Evolutionary conservation across 2,329 filamentous ascomycete species (phyloP).

Genomic region (Fusarium sp.): DNA sequence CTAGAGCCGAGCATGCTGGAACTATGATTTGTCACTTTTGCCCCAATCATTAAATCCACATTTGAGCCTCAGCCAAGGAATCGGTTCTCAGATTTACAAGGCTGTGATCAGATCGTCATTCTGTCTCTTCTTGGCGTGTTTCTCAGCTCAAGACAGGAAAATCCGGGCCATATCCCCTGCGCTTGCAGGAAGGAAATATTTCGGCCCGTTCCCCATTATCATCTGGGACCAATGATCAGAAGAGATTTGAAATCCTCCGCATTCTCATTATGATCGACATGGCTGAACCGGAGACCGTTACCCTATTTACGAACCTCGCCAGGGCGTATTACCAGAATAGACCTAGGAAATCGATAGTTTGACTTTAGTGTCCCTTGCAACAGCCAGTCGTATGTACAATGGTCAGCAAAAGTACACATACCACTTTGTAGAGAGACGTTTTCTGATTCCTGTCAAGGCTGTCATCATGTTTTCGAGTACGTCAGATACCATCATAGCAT

Average conservation of each 20-base stretch:
- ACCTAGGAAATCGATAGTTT: slow-evolving; percentile 17
- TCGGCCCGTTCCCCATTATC: neutral
- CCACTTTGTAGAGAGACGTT: neutral
- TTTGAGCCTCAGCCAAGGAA: neutral
- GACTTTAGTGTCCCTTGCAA: neutral
- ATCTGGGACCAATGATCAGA: neutral
- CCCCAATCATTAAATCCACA: neutral
- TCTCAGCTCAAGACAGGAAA: neutral
- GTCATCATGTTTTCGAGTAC: neutral
- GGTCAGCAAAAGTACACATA: neutral
- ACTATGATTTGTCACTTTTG: neutral
- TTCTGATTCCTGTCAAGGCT: neutral
- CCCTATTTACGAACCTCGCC: neutral
- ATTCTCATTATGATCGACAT: slow-evolving; percentile 10
- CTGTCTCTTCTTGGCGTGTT: neutral
- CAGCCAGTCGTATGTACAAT: neutral
- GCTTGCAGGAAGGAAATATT: neutral
- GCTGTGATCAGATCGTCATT: neutral
- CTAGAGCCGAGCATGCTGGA: neutral
- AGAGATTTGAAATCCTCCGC: slow-evolving; percentile 1
- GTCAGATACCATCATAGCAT: slow-evolving; percentile 15
- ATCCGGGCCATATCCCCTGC: neutral
- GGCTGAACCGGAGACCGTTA: neutral
- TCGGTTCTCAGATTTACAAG: neutral
- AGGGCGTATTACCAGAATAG: neutral